phyloP scores from a whole-genome alignment of 2,329 filamentous ascomycete genomes.

The Alternaria infectoria region DNA sequence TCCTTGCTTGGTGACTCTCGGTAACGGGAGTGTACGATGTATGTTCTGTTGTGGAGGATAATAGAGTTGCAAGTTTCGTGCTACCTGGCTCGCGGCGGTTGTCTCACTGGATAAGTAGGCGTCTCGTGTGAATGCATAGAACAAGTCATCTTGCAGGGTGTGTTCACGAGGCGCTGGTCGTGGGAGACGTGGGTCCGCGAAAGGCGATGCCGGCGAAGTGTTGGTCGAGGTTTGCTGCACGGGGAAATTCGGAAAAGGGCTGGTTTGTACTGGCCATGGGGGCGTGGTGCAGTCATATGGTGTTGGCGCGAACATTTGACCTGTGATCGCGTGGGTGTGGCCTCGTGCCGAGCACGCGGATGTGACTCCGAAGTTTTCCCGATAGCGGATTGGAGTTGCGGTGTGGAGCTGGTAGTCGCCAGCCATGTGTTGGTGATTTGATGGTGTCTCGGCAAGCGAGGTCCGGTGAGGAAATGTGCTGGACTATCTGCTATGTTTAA shows the following conservation, averaged over 20 bases:
- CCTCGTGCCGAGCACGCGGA: background rate
- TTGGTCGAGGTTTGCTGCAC: constrained; percentile 3
- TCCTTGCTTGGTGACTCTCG: background rate
- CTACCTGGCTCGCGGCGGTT: constrained; percentile 3
- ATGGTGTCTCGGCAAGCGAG: background rate
- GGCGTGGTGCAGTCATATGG: constrained; percentile 7
- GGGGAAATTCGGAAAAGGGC: constrained; percentile 2
- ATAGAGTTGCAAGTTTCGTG: background rate
- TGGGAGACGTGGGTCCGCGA: constrained; percentile 13
- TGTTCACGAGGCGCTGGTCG: constrained; percentile 18
- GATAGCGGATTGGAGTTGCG: background rate
- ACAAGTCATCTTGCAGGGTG: constrained; percentile 18
- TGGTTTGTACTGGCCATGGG: background rate
- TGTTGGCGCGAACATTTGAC: constrained; percentile 7
- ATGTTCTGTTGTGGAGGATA: background rate
- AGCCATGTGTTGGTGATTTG: constrained; percentile 1
- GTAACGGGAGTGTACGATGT: background rate
- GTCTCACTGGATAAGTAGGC: constrained; percentile 12
- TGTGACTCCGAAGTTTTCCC: background rate
- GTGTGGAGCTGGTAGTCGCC: background rate
- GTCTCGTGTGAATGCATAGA: constrained; percentile 7
- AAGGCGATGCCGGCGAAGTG: background rate
- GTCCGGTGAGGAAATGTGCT: background rate
- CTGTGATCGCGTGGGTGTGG: background rate
- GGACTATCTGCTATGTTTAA: background rate